Evolutionary conservation across 306 rosid genomes (phyloP).

Genomic region (Hylodesmum podocarpum): DNA sequence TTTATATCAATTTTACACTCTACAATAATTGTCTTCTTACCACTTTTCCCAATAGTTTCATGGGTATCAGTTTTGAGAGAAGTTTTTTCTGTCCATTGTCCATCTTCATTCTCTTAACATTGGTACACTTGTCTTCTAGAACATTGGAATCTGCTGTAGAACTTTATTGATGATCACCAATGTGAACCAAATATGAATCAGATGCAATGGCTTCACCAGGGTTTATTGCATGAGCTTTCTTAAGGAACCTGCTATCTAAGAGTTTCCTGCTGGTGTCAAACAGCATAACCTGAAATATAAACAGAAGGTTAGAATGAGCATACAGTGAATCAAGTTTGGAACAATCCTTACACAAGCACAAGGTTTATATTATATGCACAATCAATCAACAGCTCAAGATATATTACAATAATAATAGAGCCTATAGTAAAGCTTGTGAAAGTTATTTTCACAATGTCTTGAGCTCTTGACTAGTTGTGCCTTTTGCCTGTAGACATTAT

Average conservation of each 20-base stretch:
- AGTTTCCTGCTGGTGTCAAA: conserved; percentile 61
- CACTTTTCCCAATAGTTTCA: conserved; percentile 37
- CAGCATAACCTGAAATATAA: conserved; percentile 59
- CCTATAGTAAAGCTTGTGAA: background rate
- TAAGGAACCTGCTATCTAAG: conserved; percentile 66
- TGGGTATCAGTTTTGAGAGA: conserved; percentile 27
- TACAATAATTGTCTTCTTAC: conserved; percentile 35
- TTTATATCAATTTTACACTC: background rate
- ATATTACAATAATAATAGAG: background rate
- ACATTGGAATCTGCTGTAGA: conserved; percentile 42
- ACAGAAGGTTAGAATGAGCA: conserved; percentile 8
- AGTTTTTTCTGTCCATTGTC: conserved; percentile 41
- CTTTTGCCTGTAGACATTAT: background rate
- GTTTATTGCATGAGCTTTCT: conserved; percentile 59
- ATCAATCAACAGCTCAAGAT: background rate
- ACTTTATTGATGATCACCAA: conserved; percentile 59
- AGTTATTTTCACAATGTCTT: background rate
- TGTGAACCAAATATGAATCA: conserved; percentile 68
- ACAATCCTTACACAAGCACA: background rate
- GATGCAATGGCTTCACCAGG: conserved; percentile 61
- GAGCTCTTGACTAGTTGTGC: background rate
- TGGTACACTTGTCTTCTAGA: conserved; percentile 27
- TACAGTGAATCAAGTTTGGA: background rate
- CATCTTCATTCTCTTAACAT: conserved; percentile 30
- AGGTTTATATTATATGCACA: background rate